phyloP scores from a whole-genome alignment of 2,329 filamentous ascomycete genomes.

The Phialophora expanda region DNA sequence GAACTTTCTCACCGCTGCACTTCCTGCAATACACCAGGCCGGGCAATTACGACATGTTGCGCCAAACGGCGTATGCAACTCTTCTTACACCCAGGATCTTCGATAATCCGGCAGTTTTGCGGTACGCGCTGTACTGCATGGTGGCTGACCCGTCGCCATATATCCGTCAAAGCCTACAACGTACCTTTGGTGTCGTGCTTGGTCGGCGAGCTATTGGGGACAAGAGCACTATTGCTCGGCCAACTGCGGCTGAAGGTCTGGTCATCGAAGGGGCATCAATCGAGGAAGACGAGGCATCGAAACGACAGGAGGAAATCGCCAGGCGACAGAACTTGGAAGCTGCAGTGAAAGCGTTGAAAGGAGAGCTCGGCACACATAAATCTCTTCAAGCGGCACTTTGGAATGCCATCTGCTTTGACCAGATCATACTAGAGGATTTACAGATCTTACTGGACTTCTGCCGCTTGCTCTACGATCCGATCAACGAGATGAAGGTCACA shows the following conservation, averaged over 20 bases:
- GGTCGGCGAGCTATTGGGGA: conserved; percentile 66
- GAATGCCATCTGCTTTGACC: conserved; percentile 60
- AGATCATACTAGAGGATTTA: conserved; percentile 59
- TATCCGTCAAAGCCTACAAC: conserved; percentile 60
- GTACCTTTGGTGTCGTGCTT: conserved; percentile 60
- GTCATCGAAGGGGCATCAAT: conserved; percentile 63
- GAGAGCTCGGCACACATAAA: conserved; percentile 56
- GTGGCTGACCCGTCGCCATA: conserved; percentile 63
- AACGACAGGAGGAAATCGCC: conserved; percentile 59
- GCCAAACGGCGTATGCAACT: conserved; percentile 64
- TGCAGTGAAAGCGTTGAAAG: conserved; percentile 62
- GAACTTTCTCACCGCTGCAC: conserved; percentile 59
- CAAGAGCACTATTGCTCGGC: conserved; percentile 57
- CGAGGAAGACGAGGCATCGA: conserved; percentile 47
- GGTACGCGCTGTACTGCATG: conserved; percentile 63
- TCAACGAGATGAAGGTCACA: conserved; percentile 56
- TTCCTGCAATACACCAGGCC: conserved; percentile 66
- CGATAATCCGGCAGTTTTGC: conserved; percentile 57
- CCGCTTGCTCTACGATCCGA: conserved; percentile 59
- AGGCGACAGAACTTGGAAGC: conserved; percentile 63
- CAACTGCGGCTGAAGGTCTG: conserved; percentile 48
- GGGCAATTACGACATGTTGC: conserved; percentile 65
- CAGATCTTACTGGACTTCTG: conserved; percentile 64
- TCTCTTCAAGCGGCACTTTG: conserved; percentile 61
- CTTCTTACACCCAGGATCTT: conserved; percentile 62